Base-by-base conservation (phyloP, 805 yeast species). In the Saturnispora kantuleensis region DNA sequence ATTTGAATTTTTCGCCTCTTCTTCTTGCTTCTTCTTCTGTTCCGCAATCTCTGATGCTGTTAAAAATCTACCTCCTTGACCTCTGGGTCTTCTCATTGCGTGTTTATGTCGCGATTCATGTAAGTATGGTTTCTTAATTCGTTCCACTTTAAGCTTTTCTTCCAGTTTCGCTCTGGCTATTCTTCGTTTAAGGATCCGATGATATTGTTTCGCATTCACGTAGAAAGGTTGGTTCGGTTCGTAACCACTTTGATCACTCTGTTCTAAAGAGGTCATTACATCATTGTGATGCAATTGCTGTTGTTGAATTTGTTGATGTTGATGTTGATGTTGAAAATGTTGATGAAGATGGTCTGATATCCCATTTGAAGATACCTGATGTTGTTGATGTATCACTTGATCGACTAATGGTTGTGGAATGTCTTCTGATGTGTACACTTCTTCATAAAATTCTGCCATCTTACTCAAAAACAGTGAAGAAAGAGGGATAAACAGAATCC, bases 1-100 rank as follows among this genome's bases (percentile, higher is more conserved):
- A 33, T 18, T 39, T 26, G 12, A 28, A 15, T 28, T 29, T 17
- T 10, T 26, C 34, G 10, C 32, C 31, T 15, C 21, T 21, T n/a
- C 39, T 15, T n/a, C 35, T 31, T 41, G 21, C 30, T 29, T 37
- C 7, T 35, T 30, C 21, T 35, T 36, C 28, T 38, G 45, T 28
- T 81, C 88, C 4, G 85, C 87, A 44, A 84, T 83, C 56, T 84
- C 93, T 10, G 96, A 95, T 11, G 97, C 96, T 1, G 99, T 93
- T 48, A 93, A 66, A 54, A 93, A 93, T 49, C 99, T 71, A 6
- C 99, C 99, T 30, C 98, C 98, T 66, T 93, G 97, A 26, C 99
- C 99, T 55, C 99, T 77, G 12, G 98, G 97, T 61, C 99, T 76
- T 59, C 97, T 76, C 98, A 93, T 93, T 3, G 99, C 99, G 62